A percentile compares a stretch with the other conserved stretches of the same genome.
Conservation (phyloP, 805 yeast genomes). For the Candida manassasensis region DNA sequence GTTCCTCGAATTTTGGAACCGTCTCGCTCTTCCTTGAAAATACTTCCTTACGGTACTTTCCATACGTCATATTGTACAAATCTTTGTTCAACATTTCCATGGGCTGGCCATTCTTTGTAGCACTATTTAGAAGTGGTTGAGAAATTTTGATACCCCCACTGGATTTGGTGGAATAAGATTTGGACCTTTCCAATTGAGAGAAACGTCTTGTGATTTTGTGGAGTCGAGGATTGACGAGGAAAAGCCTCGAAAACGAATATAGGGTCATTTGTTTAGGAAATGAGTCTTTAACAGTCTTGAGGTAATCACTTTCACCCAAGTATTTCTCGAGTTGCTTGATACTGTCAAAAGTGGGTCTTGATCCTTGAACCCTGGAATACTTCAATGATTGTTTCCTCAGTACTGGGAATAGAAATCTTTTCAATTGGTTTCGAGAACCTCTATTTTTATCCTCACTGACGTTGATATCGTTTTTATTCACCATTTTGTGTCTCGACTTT, state of each 20-base stretch:
- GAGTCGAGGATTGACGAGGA: conserved; percentile 8
- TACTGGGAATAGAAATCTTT: conserved; percentile 29
- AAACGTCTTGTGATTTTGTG: not conserved
- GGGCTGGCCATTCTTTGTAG: conserved; percentile 11
- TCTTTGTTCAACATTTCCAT: not conserved
- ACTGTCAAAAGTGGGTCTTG: conserved; percentile 18
- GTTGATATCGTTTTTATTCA: conserved; percentile 12
- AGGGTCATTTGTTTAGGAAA: conserved; percentile 25
- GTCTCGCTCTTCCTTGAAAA: conserved; percentile 15
- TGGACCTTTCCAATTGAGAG: not conserved
- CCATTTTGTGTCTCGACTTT: conserved; percentile 24
- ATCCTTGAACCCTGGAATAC: conserved; percentile 15
- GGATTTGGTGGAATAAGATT: conserved; percentile 1
- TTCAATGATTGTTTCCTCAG: conserved; percentile 31
- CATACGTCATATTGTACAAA: conserved; percentile 19
- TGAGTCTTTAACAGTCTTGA: conserved; percentile 20
- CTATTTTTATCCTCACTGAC: conserved; percentile 4
- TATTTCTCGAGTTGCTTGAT: conserved; percentile 18
- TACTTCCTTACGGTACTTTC: conserved; percentile 23
- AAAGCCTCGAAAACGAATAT: not conserved
- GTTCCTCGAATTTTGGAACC: conserved; percentile 24
- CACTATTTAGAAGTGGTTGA: conserved; percentile 13
- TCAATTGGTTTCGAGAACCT: conserved; percentile 1
- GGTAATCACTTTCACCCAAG: conserved; percentile 16
- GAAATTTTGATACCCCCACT: conserved; percentile 9